Evolutionary conservation across 192 early-diverging fungal genomes (phyloP).

Genomic region (Backusella westeae): DNA sequence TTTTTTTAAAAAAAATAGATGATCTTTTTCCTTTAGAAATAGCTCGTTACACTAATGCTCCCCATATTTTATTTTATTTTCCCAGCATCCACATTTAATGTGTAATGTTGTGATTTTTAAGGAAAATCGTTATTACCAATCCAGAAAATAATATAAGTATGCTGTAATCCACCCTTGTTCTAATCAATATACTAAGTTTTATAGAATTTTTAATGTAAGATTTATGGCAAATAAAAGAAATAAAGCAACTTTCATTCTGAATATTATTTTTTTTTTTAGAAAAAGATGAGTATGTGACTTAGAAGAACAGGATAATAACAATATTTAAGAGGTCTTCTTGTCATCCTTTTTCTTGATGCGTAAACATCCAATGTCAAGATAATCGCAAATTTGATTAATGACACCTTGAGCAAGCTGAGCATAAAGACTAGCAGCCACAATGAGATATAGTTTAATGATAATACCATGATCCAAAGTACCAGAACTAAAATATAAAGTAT

Average conservation of each 20-base stretch:
- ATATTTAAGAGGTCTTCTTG: background rate
- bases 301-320: background rate
- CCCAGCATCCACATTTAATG: background rate
- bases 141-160: too few species aligned
- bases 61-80: background rate
- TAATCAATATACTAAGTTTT: background rate
- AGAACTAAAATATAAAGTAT: conserved; percentile 10
- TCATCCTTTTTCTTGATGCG: conserved; percentile 67
- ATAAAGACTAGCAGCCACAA: conserved; percentile 44
- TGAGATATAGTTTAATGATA: background rate
- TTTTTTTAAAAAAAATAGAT: too few species aligned
- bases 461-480: conserved; percentile 23
- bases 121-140: too few species aligned
- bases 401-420: conserved; percentile 67
- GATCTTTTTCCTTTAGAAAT: too few species aligned
- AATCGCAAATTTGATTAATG: conserved; percentile 69
- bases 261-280: background rate
- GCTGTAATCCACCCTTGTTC: background rate
- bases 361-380: conserved; percentile 78
- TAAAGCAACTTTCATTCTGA: background rate
- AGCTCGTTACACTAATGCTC: background rate
- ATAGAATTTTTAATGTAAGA: background rate
- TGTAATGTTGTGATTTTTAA: too few species aligned
- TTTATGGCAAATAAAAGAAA: background rate
- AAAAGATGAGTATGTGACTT: background rate